Base-by-base conservation (phyloP, 2,329 filamentous ascomycete species). In the Dactylellina cionopaga region DNA sequence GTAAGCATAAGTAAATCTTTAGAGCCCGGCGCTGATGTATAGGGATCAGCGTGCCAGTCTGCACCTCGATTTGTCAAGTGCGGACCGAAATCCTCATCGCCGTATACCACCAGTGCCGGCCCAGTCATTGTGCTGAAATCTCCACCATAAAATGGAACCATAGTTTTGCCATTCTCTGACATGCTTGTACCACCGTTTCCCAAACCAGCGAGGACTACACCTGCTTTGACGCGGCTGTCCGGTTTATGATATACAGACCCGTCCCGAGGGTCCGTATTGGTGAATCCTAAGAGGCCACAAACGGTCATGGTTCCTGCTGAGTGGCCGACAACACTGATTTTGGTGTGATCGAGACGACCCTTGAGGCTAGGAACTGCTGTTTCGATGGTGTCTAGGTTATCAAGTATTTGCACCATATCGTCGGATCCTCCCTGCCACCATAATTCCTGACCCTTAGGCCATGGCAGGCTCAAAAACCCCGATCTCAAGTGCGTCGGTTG, bases 401-500 rank as follows among this genome's bases (percentile, higher is more conserved):
- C 81, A 2, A 83, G 76, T 24, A 83, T 79, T 2, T 69, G 75
- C 6, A 59, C 75, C 77, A 83, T 80, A 74, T 83, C 81, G 44
- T 76, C 72, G 1, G 78, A 78, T 0, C 80, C 79, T 5, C 78
- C 78, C 13, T 78, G 75, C 77, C 79, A 80, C 63, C 77, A 79
- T 46, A 79, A 70, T 4, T 79, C 68, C 7, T 77, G 76, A 19
- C 73, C 74, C 27, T 51, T 6, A 64, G 49, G 17, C 68, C 43
- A 51, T 9, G 74, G 49, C 7, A 68, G 39, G 6, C 63, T 74
- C 1, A 81, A 76, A 1, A 78, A 78, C 37, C 75, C 74, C 19
- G 81, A 82, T 55, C 77, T 79, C 1, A 83, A 75, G 70, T 82
- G 81, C 1, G 81, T 82, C 2, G 82, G 82, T 64, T 83, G 81